Evolutionary conservation across 2,329 filamentous ascomycete species (phyloP).

Genomic region (Neophaeococcomyces mojaviensis): DNA sequence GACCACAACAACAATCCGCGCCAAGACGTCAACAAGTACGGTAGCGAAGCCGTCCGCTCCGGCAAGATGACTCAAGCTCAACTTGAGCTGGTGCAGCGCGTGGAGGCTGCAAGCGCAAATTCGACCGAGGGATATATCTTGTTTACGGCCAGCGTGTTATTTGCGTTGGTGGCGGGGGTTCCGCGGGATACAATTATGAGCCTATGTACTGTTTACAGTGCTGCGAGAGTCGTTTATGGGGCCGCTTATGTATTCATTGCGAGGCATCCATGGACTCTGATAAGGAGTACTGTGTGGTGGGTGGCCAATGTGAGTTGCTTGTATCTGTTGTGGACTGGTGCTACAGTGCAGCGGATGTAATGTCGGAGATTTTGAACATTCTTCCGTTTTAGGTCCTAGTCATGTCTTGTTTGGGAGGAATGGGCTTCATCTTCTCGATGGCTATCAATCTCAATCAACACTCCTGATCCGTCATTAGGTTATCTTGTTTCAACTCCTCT

Average conservation of each 20-base stretch:
- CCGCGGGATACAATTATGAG: slow-evolving; percentile 31
- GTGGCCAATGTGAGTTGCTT: slow-evolving; percentile 37
- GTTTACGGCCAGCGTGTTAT: slow-evolving; percentile 31
- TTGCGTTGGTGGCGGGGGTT: slow-evolving; percentile 36
- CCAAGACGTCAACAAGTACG: slow-evolving; percentile 41
- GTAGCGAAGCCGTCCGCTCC: slow-evolving; percentile 35
- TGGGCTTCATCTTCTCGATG: too few relatives aligned
- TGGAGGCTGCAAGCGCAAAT: slow-evolving; percentile 42
- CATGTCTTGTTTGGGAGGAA: too few relatives aligned
- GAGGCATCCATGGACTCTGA: slow-evolving; percentile 28
- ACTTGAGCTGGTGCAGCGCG: slow-evolving; percentile 37
- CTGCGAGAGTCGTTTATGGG: slow-evolving; percentile 36
- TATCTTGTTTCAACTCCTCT: too few relatives aligned
- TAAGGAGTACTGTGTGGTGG: slow-evolving; percentile 38
- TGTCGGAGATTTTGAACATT: too few relatives aligned
- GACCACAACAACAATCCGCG: slow-evolving; percentile 44
- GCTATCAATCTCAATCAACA: too few relatives aligned
- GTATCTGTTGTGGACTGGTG: slow-evolving; percentile 28
- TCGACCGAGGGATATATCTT: slow-evolving; percentile 32
- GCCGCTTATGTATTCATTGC: slow-evolving; percentile 35
- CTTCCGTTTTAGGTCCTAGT: too few relatives aligned
- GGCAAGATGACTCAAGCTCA: slow-evolving; percentile 38
- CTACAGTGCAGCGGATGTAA: neutral
- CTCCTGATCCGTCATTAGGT: too few relatives aligned
- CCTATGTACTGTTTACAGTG: slow-evolving; percentile 34